Conservation (phyloP, 2,329 filamentous ascomycete species). For the Stachybotrys echinatus region DNA sequence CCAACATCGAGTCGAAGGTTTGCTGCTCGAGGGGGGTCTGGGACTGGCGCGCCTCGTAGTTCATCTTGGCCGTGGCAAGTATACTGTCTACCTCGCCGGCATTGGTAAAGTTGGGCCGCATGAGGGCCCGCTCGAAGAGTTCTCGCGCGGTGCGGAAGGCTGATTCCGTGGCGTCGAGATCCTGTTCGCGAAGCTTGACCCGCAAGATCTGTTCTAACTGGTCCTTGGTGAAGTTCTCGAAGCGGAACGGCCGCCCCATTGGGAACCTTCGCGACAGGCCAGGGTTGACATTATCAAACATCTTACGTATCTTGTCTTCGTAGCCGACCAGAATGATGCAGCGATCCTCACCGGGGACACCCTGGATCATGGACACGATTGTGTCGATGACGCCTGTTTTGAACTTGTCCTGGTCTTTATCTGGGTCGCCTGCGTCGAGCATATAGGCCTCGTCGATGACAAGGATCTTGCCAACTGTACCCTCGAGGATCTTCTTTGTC, state of each 20-base stretch:
- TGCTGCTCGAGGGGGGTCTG: too few species aligned
- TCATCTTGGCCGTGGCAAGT: constrained; percentile 48
- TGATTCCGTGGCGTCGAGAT: constrained; percentile 43
- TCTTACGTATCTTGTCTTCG: constrained; percentile 60
- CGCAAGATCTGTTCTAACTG: constrained; percentile 57
- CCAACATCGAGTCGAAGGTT: too few species aligned
- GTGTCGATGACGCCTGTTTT: constrained; percentile 66
- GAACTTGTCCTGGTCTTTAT: constrained; percentile 31
- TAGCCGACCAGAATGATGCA: constrained; percentile 71
- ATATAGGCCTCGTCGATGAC: constrained; percentile 73
- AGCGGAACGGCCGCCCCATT: constrained; percentile 56
- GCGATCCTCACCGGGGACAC: constrained; percentile 62
- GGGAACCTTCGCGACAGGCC: constrained; percentile 64
- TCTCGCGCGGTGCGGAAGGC: constrained; percentile 52
- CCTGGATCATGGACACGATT: constrained; percentile 69
- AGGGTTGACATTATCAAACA: constrained; percentile 71
- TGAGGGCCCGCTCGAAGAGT: constrained; percentile 55
- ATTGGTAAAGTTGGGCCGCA: constrained; percentile 68
- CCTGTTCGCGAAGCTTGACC: constrained; percentile 55
- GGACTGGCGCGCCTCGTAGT: background rate
- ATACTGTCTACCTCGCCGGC: constrained; percentile 68
- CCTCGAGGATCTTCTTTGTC: constrained; percentile 62
- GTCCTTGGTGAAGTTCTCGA: constrained; percentile 60
- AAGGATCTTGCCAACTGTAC: constrained; percentile 62
- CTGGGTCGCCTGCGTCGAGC: constrained; percentile 37